These are phyloP conservation scores for Ensete glaucum DNA, from an alignment of 176 grass and related monocot species.

Conservation along the genomic window DNA sequence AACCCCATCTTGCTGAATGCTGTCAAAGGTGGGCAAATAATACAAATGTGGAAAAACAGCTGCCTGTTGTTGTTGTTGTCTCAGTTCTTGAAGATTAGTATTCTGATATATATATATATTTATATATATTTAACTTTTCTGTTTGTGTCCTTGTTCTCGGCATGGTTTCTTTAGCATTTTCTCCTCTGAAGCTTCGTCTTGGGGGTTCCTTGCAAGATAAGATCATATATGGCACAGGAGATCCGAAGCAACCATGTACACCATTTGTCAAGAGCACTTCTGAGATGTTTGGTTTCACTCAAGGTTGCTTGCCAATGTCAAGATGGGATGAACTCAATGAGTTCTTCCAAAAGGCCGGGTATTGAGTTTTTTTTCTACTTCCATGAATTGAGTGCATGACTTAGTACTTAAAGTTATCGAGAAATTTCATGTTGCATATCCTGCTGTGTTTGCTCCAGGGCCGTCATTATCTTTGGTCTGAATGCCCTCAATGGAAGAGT, in stretches of 20 bases:
- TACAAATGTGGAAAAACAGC: neutral
- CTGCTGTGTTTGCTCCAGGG: conserved; percentile 23
- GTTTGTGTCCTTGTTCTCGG: neutral
- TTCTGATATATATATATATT: too few species aligned
- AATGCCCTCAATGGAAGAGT: conserved; percentile 72
- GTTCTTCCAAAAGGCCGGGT: conserved; percentile 70
- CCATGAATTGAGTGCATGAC: too few species aligned
- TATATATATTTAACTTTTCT: too few species aligned
- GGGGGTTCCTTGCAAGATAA: conserved; percentile 85
- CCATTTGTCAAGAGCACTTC: conserved; percentile 59
- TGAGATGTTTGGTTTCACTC: conserved; percentile 61
- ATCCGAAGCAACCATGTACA: conserved; percentile 28
- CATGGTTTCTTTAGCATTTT: conserved; percentile 52
- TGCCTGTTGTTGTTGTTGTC: neutral
- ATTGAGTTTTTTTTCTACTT: neutral
- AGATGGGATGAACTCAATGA: conserved; percentile 95
- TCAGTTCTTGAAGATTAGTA: neutral
- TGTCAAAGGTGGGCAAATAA: conserved; percentile 45
- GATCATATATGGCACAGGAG: conserved; percentile 49
- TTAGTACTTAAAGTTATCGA: too few species aligned
- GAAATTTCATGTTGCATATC: neutral
- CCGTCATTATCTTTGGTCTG: conserved; percentile 57
- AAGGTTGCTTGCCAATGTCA: conserved; percentile 67
- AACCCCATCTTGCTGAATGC: conserved; percentile 72
- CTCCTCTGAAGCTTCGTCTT: conserved; percentile 71